These are phyloP conservation scores for Termitomyces sp. DNA, from an alignment of 768 basidiomycete species.

Conservation along the genomic window DNA sequence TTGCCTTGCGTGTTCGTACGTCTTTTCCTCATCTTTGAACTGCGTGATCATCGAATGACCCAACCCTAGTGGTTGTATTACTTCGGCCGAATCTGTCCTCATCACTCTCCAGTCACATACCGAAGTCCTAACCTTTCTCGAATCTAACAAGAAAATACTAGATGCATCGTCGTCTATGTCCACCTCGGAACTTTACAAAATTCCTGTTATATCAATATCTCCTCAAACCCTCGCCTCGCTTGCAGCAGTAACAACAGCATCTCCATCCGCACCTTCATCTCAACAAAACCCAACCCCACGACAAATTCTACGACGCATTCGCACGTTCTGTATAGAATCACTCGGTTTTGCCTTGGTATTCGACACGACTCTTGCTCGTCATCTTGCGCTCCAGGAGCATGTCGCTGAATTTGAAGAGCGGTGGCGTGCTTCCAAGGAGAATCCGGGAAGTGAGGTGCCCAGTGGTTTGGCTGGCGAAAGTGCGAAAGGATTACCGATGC, in stretches of 20 bases:
- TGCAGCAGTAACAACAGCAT: constrained; percentile 56
- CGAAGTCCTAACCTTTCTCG: constrained; percentile 82
- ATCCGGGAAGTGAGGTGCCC: constrained; percentile 11
- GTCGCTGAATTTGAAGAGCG: constrained; percentile 78
- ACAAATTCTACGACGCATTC: constrained; percentile 67
- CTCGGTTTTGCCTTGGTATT: constrained; percentile 82
- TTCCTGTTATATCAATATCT: constrained; percentile 82
- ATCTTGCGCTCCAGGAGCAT: constrained; percentile 81
- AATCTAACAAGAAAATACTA: constrained; percentile 38
- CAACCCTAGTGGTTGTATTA: constrained; percentile 84
- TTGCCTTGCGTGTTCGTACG: constrained; percentile 95
- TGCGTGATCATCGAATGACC: not conserved
- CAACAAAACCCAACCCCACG: constrained; percentile 39
- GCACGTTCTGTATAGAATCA: constrained; percentile 60
- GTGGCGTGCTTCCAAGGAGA: constrained; percentile 27
- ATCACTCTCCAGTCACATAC: constrained; percentile 94
- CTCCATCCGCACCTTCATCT: constrained; percentile 42
- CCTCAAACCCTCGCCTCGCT: constrained; percentile 86
- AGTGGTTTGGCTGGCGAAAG: constrained; percentile 7
- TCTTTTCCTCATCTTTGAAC: constrained; percentile 9
- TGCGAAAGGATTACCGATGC: constrained; percentile 65
- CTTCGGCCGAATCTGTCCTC: constrained; percentile 95
- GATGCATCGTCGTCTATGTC: not conserved
- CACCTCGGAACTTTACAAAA: constrained; percentile 37
- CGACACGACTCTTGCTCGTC: constrained; percentile 94